Conservation (phyloP, 805 yeast species). For the Zygotorulaspora chibaensis region DNA sequence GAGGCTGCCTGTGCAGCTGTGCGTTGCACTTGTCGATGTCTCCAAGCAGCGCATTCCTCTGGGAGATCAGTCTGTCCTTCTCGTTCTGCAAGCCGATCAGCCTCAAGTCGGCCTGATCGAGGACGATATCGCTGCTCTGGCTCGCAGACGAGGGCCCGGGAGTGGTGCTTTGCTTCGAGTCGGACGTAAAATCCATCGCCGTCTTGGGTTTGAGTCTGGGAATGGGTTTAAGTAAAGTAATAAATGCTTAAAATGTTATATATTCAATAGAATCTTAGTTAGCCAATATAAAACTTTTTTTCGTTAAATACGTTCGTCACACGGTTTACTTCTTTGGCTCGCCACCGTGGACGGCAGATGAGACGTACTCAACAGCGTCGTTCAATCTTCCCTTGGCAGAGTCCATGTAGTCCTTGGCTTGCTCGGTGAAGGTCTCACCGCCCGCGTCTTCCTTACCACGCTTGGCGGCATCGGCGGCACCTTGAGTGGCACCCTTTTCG, state of each 20-base stretch:
- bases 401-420: slow-evolving; percentile 56
- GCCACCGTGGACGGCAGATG: slow-evolving; percentile 53
- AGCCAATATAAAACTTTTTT: not conserved
- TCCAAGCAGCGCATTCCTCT: slow-evolving; percentile 17
- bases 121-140: slow-evolving; percentile 1
- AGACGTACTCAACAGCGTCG: slow-evolving; percentile 44
- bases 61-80: slow-evolving; percentile 17
- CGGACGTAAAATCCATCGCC: slow-evolving; percentile 28
- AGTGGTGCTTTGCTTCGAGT: slow-evolving; percentile 11
- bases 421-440: slow-evolving; percentile 45
- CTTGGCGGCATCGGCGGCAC: slow-evolving; percentile 57
- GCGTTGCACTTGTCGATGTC: slow-evolving; percentile 15
- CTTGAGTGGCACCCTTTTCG: slow-evolving; percentile 67
- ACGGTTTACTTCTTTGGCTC: slow-evolving; percentile 37
- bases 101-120: slow-evolving; percentile 17
- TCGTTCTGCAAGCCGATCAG: slow-evolving; percentile 19
- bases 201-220: too few relatives aligned
- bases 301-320: not conserved
- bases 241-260: not conserved
- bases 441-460: slow-evolving; percentile 51
- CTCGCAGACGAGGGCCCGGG: slow-evolving; percentile 2
- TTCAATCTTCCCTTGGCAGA: slow-evolving; percentile 50
- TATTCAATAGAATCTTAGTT: not conserved
- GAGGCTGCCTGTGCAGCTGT: slow-evolving; percentile 2
- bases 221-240: not conserved